Evolutionary conservation across 2,329 filamentous ascomycete genomes (phyloP).

Genomic region (Aulographum hederae): DNA sequence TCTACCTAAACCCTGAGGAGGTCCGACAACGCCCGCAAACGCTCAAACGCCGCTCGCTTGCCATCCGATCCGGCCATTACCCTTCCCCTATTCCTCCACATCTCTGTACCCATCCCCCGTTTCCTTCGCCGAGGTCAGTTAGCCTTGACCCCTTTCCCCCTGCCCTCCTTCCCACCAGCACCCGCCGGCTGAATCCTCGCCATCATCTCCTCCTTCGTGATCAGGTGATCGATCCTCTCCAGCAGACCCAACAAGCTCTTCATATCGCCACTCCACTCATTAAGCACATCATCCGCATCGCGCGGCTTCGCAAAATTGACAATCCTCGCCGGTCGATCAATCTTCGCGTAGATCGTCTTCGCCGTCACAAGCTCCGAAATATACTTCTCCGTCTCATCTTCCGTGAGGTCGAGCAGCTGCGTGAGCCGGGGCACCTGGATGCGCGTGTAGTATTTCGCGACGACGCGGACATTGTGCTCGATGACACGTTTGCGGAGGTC

Average conservation of each 20-base stretch:
- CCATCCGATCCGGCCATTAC: not conserved
- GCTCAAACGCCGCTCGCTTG: not conserved
- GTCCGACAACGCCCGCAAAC: no score
- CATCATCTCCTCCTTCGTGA: slow-evolving; percentile 99
- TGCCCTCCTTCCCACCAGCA: slow-evolving; percentile 14
- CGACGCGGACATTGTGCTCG: slow-evolving; percentile 93
- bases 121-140: slow-evolving; percentile 10
- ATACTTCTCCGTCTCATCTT: slow-evolving; percentile 97
- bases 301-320: slow-evolving; percentile 91
- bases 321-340: slow-evolving; percentile 79
- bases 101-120: not conserved
- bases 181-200: slow-evolving; percentile 64
- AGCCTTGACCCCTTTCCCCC: slow-evolving; percentile 17
- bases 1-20: no score
- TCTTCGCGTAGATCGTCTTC: slow-evolving; percentile 96
- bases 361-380: slow-evolving; percentile 92
- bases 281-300: slow-evolving; percentile 87
- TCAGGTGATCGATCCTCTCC: slow-evolving; percentile 90
- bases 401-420: slow-evolving; percentile 74
- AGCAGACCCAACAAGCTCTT: slow-evolving; percentile 72
- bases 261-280: slow-evolving; percentile 98
- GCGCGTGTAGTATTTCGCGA: slow-evolving; percentile 97
- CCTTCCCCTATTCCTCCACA: not conserved
- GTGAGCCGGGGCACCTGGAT: slow-evolving; percentile 86
- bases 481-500: slow-evolving; percentile 96